Conservation (phyloP, 305 asterid species). For the Petunia hybrid region DNA sequence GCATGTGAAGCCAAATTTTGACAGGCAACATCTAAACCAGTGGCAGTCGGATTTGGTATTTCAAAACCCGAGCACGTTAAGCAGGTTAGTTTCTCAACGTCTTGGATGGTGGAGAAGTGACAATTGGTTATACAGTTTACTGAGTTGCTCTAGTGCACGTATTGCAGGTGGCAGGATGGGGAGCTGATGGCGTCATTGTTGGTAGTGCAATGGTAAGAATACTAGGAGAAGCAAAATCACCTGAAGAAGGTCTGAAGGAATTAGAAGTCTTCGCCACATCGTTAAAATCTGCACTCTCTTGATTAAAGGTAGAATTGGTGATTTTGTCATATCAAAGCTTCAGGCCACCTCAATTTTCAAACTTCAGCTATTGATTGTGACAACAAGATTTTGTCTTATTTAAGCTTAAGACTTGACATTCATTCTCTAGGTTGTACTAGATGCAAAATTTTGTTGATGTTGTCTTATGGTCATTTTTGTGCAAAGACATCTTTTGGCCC, state of each 20-base stretch:
- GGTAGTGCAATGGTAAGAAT: constrained; percentile 91
- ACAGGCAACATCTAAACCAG: constrained; percentile 84
- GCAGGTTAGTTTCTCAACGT: constrained; percentile 54
- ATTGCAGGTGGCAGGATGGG: constrained; percentile 87
- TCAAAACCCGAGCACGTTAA: constrained; percentile 92
- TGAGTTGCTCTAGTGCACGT: background rate
- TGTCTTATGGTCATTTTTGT: background rate
- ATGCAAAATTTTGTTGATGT: background rate
- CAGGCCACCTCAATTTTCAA: background rate
- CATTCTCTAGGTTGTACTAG: background rate
- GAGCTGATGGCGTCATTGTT: constrained; percentile 97
- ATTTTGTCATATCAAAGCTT: background rate
- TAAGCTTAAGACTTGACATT: constrained; percentile 5
- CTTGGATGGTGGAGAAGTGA: background rate
- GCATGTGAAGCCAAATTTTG: background rate
- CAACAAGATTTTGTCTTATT: background rate
- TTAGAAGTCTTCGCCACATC: constrained; percentile 72
- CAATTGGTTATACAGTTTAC: background rate
- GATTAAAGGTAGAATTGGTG: constrained; percentile 30
- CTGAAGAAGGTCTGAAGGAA: constrained; percentile 85
- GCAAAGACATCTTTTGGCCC: background rate
- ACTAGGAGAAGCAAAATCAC: constrained; percentile 82
- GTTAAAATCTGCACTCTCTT: constrained; percentile 65
- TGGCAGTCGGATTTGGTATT: constrained; percentile 97
- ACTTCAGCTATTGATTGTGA: background rate